Evolutionary conservation across 2,329 filamentous ascomycete genomes (phyloP).

Genomic region (Diaporthe eres): DNA sequence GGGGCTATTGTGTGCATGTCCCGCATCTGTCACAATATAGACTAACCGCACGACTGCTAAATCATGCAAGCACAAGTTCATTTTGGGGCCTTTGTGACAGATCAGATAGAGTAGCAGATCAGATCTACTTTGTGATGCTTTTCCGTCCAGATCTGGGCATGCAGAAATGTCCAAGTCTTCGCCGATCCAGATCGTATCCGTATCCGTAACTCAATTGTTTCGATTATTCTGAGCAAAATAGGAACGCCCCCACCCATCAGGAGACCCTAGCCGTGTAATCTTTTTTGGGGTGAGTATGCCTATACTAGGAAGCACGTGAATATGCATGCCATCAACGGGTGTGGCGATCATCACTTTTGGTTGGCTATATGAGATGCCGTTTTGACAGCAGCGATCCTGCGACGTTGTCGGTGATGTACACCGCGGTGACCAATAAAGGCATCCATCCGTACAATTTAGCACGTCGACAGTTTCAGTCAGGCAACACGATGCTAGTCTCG

Average conservation of each 20-base stretch:
- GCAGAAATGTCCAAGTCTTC: background rate
- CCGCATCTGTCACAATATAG: conserved; percentile 9
- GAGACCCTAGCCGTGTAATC: background rate
- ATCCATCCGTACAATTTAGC: background rate
- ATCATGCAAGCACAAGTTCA: background rate
- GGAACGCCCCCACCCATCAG: background rate
- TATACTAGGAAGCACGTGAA: background rate
- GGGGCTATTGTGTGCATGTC: background rate
- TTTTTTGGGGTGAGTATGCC: background rate
- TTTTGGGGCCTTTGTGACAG: background rate
- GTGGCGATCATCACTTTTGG: too few relatives aligned
- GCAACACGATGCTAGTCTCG: background rate
- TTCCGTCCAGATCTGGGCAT: background rate
- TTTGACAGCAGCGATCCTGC: background rate
- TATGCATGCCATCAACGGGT: background rate
- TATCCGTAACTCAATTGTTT: conserved; percentile 5
- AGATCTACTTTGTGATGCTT: conserved; percentile 9
- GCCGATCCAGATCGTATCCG: background rate
- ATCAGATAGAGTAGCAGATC: conserved; percentile 16
- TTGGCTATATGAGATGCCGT: background rate
- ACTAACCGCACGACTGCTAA: background rate
- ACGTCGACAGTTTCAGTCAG: background rate
- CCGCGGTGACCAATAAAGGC: background rate
- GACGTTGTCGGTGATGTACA: too few relatives aligned
- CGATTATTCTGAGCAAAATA: background rate